These are phyloP conservation scores for Leccinum subtestaceum DNA, from an alignment of 768 basidiomycete species.

Conservation along the genomic window DNA sequence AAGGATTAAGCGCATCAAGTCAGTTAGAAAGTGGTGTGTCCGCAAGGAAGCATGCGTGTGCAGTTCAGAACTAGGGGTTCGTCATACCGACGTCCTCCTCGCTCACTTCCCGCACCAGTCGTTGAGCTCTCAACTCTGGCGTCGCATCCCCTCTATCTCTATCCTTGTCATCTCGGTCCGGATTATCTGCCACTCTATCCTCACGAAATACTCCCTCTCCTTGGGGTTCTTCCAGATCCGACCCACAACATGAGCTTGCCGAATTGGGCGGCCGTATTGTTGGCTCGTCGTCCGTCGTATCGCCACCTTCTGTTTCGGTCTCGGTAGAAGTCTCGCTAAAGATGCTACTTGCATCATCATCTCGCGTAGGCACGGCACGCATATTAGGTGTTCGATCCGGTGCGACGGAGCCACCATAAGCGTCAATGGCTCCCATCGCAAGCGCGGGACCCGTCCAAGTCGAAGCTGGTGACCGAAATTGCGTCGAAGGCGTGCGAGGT, in stretches of 20 bases:
- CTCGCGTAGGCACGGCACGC: constrained; percentile 25
- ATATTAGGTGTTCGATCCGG: constrained; percentile 30
- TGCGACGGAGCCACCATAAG: constrained; percentile 43
- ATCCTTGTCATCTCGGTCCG: constrained; percentile 21
- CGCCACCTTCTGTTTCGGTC: constrained; percentile 52
- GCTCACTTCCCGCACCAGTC: constrained; percentile 28
- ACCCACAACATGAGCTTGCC: constrained; percentile 35
- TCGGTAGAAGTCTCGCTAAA: constrained; percentile 43
- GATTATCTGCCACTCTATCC: constrained; percentile 10
- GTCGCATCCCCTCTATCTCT: constrained; percentile 32
- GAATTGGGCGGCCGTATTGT: constrained; percentile 61
- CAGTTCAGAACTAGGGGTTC: constrained; percentile 24
- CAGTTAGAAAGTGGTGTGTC: not conserved
- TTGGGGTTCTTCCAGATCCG: constrained; percentile 36
- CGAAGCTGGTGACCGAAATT: constrained; percentile 16
- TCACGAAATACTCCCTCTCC: constrained; percentile 30
- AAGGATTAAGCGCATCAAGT: not conserved
- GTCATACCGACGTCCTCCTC: constrained; percentile 33
- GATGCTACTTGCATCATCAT: constrained; percentile 34
- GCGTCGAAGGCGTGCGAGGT: constrained; percentile 19
- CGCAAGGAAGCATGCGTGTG: not conserved
- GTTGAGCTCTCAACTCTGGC: constrained; percentile 32
- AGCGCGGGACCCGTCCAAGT: constrained; percentile 37
- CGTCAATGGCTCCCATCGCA: constrained; percentile 56
- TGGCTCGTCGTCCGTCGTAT: constrained; percentile 77